phyloP scores from a whole-genome alignment of 495 filamentous ascomycete species.

The Penicillium taxi region DNA sequence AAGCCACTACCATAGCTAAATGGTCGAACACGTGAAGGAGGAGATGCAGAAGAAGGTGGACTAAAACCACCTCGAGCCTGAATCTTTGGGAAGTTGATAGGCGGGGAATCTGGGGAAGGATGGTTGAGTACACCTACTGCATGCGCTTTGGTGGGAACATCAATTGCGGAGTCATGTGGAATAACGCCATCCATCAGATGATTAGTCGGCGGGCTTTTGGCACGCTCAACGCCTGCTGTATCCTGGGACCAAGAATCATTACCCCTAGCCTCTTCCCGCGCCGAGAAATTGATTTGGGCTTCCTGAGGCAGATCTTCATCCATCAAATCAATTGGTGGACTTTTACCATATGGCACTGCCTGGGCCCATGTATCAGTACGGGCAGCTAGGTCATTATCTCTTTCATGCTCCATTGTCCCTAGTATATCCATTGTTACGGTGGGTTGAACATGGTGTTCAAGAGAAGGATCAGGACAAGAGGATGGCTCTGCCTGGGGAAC shows the following conservation, averaged over 20 bases:
- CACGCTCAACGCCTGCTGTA: too few species aligned
- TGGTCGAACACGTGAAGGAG: constrained; percentile 36
- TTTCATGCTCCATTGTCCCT: constrained; percentile 23
- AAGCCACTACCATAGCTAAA: constrained; percentile 40
- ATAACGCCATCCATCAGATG: too few species aligned
- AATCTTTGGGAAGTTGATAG: constrained; percentile 32
- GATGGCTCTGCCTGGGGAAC: constrained; percentile 27
- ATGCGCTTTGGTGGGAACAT: too few species aligned
- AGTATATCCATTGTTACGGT: constrained; percentile 37
- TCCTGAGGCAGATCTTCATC: constrained; percentile 37
- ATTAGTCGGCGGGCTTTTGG: too few species aligned
- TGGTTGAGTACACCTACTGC: too few species aligned
- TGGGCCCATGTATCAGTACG: constrained; percentile 44
- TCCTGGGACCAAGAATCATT: too few species aligned
- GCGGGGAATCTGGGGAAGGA: too few species aligned
- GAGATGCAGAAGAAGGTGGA: constrained; percentile 44
- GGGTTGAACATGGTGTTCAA: constrained; percentile 21
- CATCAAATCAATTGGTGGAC: constrained; percentile 38
- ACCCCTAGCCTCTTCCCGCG: too few species aligned
- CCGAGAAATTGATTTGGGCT: too few species aligned
- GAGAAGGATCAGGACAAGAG: constrained; percentile 23
- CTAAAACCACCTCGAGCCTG: constrained; percentile 40
- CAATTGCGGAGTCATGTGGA: too few species aligned
- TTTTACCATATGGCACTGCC: constrained; percentile 42
- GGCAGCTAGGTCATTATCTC: constrained; percentile 28